phyloP scores from a whole-genome alignment of 139 green algal genomes.

The Pleodorina starrii region DNA sequence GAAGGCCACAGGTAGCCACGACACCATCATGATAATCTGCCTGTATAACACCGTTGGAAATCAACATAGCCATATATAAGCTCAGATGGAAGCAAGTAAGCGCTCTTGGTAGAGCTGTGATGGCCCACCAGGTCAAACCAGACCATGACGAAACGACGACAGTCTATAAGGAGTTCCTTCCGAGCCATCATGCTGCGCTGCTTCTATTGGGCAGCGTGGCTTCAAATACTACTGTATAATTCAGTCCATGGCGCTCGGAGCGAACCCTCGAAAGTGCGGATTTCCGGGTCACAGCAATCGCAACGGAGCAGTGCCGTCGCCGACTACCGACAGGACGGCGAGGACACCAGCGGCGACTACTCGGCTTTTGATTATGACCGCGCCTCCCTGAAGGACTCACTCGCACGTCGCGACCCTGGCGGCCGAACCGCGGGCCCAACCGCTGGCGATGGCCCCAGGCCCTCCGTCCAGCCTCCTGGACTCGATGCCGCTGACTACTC shows the following conservation, averaged over 20 bases:
- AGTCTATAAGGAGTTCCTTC: too few relatives aligned
- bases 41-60: too few relatives aligned
- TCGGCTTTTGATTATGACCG: too few relatives aligned
- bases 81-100: too few relatives aligned
- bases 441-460: background rate
- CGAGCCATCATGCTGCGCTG: background rate
- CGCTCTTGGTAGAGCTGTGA: too few relatives aligned
- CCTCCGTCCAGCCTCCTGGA: background rate
- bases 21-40: too few relatives aligned
- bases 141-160: too few relatives aligned
- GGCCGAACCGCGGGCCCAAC: background rate
- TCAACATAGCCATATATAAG: too few relatives aligned
- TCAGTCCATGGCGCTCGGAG: background rate
- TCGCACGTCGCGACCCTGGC: background rate
- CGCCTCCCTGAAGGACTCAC: too few relatives aligned
- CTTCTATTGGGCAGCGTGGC: background rate
- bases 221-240: background rate
- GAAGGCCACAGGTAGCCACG: too few relatives aligned
- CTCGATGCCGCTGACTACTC: background rate
- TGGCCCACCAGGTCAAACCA: too few relatives aligned
- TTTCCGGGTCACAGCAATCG: background rate
- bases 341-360: background rate
- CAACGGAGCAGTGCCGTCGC: background rate
- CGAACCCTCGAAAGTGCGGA: background rate
- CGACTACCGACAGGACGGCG: background rate